phyloP scores from a whole-genome alignment of 768 basidiomycete species.

The Boletus edulis region DNA sequence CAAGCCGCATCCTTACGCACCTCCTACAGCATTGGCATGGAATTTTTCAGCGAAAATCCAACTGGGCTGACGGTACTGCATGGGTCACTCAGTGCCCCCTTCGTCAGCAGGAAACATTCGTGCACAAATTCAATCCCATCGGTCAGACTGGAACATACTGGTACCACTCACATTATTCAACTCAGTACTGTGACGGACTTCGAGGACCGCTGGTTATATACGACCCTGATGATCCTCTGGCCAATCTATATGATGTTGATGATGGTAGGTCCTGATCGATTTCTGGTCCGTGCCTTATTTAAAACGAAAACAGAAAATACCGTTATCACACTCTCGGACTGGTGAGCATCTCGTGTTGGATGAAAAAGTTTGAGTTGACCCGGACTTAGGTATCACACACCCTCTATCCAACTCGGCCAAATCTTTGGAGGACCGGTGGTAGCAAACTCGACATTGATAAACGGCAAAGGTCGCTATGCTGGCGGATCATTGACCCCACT shows the following conservation, averaged over 20 bases:
- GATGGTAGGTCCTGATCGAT: constrained; percentile 25
- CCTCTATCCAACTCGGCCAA: not conserved
- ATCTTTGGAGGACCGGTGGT: not conserved
- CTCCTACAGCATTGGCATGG: constrained; percentile 1
- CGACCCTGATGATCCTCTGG: constrained; percentile 32
- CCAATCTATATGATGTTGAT: constrained; percentile 40
- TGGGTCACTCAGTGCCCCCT: constrained; percentile 1
- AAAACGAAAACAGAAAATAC: constrained; percentile 29
- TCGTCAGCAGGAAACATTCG: constrained; percentile 30
- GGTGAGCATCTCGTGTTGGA: not conserved
- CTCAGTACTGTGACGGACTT: constrained; percentile 1
- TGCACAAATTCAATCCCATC: constrained; percentile 32
- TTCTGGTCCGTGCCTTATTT: not conserved
- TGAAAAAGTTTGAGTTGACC: not conserved
- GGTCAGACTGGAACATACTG: constrained; percentile 38
- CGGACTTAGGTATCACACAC: not conserved
- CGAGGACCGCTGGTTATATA: constrained; percentile 26
- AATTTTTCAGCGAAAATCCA: not conserved
- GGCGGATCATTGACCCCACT: not conserved
- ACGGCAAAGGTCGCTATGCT: constrained; percentile 1
- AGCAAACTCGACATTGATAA: not conserved
- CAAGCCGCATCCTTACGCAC: constrained; percentile 5
- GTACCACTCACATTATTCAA: constrained; percentile 32
- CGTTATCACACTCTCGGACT: constrained; percentile 24
- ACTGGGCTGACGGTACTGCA: constrained; percentile 2